These are phyloP conservation scores for Paracoccidioides lutzii DNA, from an alignment of 2,329 filamentous ascomycete species.

Conservation along the genomic window DNA sequence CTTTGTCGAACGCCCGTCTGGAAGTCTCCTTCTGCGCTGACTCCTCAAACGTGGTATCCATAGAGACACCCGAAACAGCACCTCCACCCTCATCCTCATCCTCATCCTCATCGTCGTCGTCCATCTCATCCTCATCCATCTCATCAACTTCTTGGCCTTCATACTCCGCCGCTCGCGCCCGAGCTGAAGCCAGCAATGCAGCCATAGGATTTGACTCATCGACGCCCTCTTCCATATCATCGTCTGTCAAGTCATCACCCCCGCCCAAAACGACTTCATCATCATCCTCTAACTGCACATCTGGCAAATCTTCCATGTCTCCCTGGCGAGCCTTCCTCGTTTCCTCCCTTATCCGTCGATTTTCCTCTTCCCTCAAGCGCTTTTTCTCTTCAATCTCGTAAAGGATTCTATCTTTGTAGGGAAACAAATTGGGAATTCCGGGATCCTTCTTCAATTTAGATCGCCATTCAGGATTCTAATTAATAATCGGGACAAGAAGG, in stretches of 20 bases:
- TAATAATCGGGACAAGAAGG: not conserved
- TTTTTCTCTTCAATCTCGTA: slow-evolving; percentile 88
- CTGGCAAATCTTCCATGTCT: slow-evolving; percentile 15
- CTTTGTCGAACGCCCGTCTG: slow-evolving; percentile 81
- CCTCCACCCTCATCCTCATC: slow-evolving; percentile 37
- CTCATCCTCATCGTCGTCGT: slow-evolving; percentile 35
- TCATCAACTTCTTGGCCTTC: slow-evolving; percentile 51
- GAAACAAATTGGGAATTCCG: slow-evolving; percentile 92
- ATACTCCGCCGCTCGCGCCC: slow-evolving; percentile 63
- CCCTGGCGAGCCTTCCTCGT: slow-evolving; percentile 36
- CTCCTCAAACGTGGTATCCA: slow-evolving; percentile 32
- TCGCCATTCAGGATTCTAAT: slow-evolving; percentile 82
- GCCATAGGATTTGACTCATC: slow-evolving; percentile 79
- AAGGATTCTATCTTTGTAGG: slow-evolving; percentile 91
- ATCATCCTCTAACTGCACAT: slow-evolving; percentile 23
- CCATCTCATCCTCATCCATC: slow-evolving; percentile 36
- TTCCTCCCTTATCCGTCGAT: slow-evolving; percentile 55
- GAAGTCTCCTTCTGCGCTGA: slow-evolving; percentile 45
- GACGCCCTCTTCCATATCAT: slow-evolving; percentile 46
- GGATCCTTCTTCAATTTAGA: slow-evolving; percentile 95
- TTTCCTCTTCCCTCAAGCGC: slow-evolving; percentile 67
- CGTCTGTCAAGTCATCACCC: slow-evolving; percentile 37
- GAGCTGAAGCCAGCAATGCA: slow-evolving; percentile 73
- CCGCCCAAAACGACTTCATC: slow-evolving; percentile 23
- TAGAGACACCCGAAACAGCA: slow-evolving; percentile 39